These are phyloP conservation scores for Tremella fuciformis DNA, from an alignment of 768 basidiomycete species.

Conservation along the genomic window DNA sequence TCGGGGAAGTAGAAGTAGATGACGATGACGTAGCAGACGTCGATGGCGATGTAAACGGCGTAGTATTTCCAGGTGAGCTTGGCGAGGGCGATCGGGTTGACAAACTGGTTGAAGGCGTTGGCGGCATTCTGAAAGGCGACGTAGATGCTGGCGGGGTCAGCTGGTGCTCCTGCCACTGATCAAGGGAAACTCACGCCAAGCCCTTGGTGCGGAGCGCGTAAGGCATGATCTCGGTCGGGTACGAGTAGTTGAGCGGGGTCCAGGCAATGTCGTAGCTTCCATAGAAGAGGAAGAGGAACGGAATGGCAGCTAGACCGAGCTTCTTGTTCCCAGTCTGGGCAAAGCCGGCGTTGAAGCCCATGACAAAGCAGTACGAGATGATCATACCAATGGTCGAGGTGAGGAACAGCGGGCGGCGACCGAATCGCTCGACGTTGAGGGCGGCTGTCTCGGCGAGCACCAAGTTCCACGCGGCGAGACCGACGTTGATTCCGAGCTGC, in stretches of 20 bases:
- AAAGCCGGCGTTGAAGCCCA: constrained; percentile 28
- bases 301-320: constrained; percentile 23
- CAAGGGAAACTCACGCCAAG: constrained; percentile 57
- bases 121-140: constrained; percentile 21
- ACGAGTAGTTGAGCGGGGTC: constrained; percentile 63
- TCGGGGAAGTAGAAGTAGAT: constrained; percentile 24
- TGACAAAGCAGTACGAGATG: constrained; percentile 24
- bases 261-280: constrained; percentile 61
- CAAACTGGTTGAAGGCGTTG: constrained; percentile 26
- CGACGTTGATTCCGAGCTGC: not conserved
- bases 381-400: constrained; percentile 33
- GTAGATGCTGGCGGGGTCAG: constrained; percentile 47
- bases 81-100: constrained; percentile 23
- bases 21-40: constrained; percentile 11
- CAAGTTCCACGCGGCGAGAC: not conserved
- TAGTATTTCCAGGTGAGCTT: constrained; percentile 27
- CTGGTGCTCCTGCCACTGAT: no score
- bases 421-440: not conserved
- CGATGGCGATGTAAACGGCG: constrained; percentile 15
- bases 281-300: constrained; percentile 36
- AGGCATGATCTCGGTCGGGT: constrained; percentile 66
- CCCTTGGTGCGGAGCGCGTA: constrained; percentile 78
- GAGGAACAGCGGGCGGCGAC: constrained; percentile 6
- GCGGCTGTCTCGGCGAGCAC: not conserved
- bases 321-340: constrained; percentile 10